Percentiles rank a stretch among this genome's conserved stretches.
These are phyloP conservation scores for Leucocoprinus sp. DNA, from an alignment of 768 basidiomycete species.

Conservation along the genomic window DNA sequence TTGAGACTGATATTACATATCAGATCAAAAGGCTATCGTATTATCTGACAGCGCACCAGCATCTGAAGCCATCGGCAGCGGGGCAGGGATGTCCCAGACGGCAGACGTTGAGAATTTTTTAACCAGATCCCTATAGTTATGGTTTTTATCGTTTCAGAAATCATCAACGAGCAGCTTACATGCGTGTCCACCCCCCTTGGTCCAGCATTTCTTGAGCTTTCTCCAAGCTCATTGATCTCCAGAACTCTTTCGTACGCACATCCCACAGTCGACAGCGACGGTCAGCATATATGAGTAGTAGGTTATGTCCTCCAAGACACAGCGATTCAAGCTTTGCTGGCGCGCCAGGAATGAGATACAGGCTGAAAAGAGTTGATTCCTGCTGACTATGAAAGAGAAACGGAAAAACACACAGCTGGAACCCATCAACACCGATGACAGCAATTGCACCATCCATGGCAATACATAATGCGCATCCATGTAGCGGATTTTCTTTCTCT, in stretches of 20 bases:
- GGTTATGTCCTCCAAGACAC: slow-evolving; percentile 57
- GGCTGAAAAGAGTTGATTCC: slow-evolving; percentile 29
- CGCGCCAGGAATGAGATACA: slow-evolving; percentile 78
- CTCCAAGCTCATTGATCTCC: slow-evolving; percentile 69
- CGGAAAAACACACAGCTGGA: slow-evolving; percentile 58
- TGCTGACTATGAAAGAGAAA: background rate
- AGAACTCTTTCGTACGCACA: slow-evolving; percentile 69
- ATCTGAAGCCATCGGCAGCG: slow-evolving; percentile 12
- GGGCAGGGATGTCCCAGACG: slow-evolving; percentile 20
- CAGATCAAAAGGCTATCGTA: background rate
- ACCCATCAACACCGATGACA: slow-evolving; percentile 63
- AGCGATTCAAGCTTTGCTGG: slow-evolving; percentile 55
- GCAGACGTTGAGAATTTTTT: slow-evolving; percentile 17
- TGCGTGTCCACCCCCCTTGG: slow-evolving; percentile 65
- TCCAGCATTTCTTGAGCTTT: slow-evolving; percentile 70
- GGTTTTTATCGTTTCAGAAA: background rate
- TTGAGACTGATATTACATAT: slow-evolving; percentile 30
- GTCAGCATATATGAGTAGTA: slow-evolving; percentile 70
- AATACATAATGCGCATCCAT: slow-evolving; percentile 64
- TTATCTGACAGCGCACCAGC: slow-evolving; percentile 16
- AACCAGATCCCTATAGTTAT: slow-evolving; percentile 15
- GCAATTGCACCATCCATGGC: slow-evolving; percentile 78
- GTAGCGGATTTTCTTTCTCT: slow-evolving; percentile 46
- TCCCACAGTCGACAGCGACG: slow-evolving; percentile 85
- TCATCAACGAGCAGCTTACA: slow-evolving; percentile 37